Evolutionary conservation across 192 early-diverging fungal species (phyloP), one percentile per base, ranked within the genome.

Genomic region (Podila epicladia): DNA sequence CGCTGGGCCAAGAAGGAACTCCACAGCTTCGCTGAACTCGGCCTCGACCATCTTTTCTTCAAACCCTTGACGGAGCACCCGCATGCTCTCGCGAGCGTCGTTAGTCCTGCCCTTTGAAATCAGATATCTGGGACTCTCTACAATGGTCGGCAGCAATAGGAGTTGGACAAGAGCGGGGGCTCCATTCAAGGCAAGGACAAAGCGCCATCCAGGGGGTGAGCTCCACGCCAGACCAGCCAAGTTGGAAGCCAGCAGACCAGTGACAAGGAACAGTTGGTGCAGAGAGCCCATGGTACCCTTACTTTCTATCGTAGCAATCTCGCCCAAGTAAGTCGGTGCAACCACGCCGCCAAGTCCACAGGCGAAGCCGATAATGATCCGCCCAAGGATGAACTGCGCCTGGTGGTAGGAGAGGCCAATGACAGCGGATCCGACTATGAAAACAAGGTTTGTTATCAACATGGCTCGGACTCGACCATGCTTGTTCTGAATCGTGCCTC

Each of bases 61-160:
- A 19, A 87, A 70, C 1, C 82, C 82, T 55, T 72, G 61, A 65
- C 92, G 84, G 63, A 93, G 82, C 13, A 63, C 74, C 33, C 74
- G 63, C 65, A 93, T 82, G 0, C 85, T 58, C 28, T 74, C 49
- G 13, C 82, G 71, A 8, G 90, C 91, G 65, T 91, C 89, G n/a
- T 91, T 84, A 2, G 85, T 82, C 55, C 82, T 85, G 45, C 87
- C 85, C 69, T 89, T 85, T 8, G 88, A 89, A 45, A 92, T 69
- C 38, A 93, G 83, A 74, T 89, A 92, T 48, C 88, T 86, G 22
- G 95, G 95, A 20, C 91, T 91, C 70, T 97, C 95, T 29, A 93
- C 92, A 37, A 76, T 24, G 49, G 89, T 86, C 3, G 87, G 83
- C 59, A 95, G 82, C 64, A 95, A 57, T 4, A 87, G 15, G 26